Base-by-base conservation (phyloP, 1,284 basidiomycete genomes). In the Ustilago vetiveriae region DNA sequence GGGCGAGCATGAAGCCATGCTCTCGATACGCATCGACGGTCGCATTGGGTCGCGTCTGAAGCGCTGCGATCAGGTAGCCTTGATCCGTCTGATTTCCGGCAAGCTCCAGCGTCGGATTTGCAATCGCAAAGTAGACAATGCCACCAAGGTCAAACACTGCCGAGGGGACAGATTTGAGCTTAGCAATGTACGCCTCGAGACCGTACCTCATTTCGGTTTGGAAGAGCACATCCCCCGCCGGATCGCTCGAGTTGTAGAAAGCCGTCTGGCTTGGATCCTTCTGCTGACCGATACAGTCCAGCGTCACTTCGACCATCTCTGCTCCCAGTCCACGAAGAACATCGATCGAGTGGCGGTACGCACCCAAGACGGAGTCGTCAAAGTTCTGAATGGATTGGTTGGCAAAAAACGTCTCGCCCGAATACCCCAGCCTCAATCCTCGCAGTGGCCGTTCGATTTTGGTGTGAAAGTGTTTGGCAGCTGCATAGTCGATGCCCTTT, bases 161-260 rank as follows among this genome's bases (percentile, higher is more conserved):
- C 0, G 58, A 62, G 8, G 58, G 58, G 0, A 68, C 54, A 9
- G 38, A 17, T n/a, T 49, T 42, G 29, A 60, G 45, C 3, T 37
- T 35, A 7, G 58, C 29, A n/a, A 62, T 66, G 43, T 66, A 66
- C 7, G 40, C 32, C 19, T 54, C 50, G 6, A 66, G 37, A 17
- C 63, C 63, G 21, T 23, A 22, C 9, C 63, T 46, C 63, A 66
- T 59, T 23, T 66, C 63, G 30, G 63, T 66, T 17, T 66, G 63
- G 46, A 46, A 66, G 9, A 66, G 19, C 0, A 46, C 63, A 2
- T 27, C 45, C 26, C 58, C 51, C 4, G 47, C 21, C 27, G 38
- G 27, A 47, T 66, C 51, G 11, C 45, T 47, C n/a, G 55, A 27
- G 24, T 66, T 66, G 51, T 50, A 66, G 39, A 32, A 59, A 0